Evolutionary conservation across 2,329 filamentous ascomycete genomes (phyloP), one percentile per base, ranked within the genome.

Genomic region (Alternaria metachromatica): DNA sequence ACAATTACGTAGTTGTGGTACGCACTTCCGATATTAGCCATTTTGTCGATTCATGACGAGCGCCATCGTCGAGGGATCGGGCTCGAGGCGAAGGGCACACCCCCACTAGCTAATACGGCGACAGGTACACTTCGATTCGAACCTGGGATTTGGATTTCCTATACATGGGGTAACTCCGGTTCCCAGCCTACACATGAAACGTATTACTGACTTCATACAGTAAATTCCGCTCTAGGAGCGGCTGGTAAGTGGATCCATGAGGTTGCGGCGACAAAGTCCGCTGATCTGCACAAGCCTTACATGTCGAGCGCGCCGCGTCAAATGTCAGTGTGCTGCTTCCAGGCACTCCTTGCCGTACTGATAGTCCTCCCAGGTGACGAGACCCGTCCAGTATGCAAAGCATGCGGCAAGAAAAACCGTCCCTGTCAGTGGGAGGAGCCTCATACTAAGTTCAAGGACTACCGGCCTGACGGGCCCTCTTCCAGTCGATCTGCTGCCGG

Each of bases 361-460:
- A 66, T 53, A 55, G n/a, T 20, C 13, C 23, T 12, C 21, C 10
- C 18, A 77, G 76, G 76, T 58, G 76, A 78, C 63, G 76, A 78
- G 59, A 63, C 58, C 25, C 71, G 63, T 20, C 75, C 76, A 9
- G 50, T 66, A 20, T 78, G 75, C 62, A 76, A 72, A 21, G 72
- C 74, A n/a, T 78, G 76, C 59, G 66, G 64, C 50, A 78, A 76
- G 57, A 78, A 76, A 43, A 74, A 71, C 18, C 71, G 76, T 7
- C 68, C 71, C 12, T 78, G 75, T 56, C 69, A 72, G 33, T 78
- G 75, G 75, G 73, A 76, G 48, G 59, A 72, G 20, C 68, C 71
- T 2, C 68, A 75, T 55, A 70, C 67, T 21, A 72, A 63, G 51
- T 76, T 78, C 59, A 74, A 68, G 33, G 68, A 68, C 25, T 77